Conservation (phyloP, 371 early-diverging fungal genomes). For the Dichotomocladium elegans region DNA sequence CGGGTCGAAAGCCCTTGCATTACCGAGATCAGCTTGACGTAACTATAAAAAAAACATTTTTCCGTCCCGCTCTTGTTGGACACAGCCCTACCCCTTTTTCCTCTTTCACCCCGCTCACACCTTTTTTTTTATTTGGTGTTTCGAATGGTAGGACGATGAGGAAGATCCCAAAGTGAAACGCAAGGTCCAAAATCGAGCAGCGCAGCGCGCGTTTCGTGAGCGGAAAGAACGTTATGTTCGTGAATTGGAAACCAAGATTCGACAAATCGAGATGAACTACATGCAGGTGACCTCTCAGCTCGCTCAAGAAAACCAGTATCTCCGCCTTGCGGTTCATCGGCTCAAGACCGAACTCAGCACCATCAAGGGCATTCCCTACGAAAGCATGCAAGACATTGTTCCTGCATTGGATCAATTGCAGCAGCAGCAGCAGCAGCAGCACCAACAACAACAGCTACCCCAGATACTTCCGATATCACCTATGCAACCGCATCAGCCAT, state of each 20-base stretch:
- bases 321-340: conserved; percentile 27
- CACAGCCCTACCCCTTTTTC: no score
- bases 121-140: no score
- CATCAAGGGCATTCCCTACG: conserved; percentile 24
- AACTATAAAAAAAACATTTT: neutral
- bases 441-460: neutral
- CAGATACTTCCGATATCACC: no score
- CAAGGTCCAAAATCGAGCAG: conserved; percentile 67
- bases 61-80: no score
- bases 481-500: neutral
- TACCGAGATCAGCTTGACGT: neutral
- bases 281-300: conserved; percentile 27
- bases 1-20: neutral
- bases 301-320: conserved; percentile 35
- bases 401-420: neutral
- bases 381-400: neutral
- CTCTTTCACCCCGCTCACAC: no score
- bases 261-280: conserved; percentile 51
- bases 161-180: conserved; percentile 35
- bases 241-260: conserved; percentile 60
- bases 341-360: conserved; percentile 35
- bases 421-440: conserved; percentile 1
- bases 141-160: conserved; percentile 6
- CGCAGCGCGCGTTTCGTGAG: conserved; percentile 70
- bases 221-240: conserved; percentile 72